Conservation (phyloP, 2,329 filamentous ascomycete species). For the Sclerotiophoma versabilis region DNA sequence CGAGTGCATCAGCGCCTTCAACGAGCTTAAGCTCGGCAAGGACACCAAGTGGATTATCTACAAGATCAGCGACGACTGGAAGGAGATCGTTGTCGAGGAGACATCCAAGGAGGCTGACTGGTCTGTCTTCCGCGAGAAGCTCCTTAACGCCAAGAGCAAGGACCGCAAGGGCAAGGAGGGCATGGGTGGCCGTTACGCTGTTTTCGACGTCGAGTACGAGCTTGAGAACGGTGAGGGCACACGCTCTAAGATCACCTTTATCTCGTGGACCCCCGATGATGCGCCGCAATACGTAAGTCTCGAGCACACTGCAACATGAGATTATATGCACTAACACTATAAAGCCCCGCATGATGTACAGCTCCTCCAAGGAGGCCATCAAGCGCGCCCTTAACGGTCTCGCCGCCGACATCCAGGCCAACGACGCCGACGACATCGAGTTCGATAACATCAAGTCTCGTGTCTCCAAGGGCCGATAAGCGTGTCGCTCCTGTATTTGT, state of each 20-base stretch:
- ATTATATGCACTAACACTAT: conserved; percentile 17
- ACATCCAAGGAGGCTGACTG: conserved; percentile 71
- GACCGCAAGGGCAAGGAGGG: conserved; percentile 65
- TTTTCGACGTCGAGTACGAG: conserved; percentile 84
- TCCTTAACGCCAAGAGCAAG: conserved; percentile 76
- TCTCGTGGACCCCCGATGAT: conserved; percentile 62
- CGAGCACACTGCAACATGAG: no score
- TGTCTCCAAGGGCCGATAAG: conserved; percentile 60
- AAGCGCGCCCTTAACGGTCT: conserved; percentile 80
- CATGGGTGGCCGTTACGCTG: conserved; percentile 77
- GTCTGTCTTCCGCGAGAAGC: conserved; percentile 77
- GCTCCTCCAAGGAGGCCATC: conserved; percentile 84
- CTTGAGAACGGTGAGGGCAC: conserved; percentile 75
- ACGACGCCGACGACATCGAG: conserved; percentile 83
- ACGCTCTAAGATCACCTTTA: conserved; percentile 62
- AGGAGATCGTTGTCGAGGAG: conserved; percentile 81
- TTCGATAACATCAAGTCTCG: conserved; percentile 70
- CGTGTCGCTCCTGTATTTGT: conserved; percentile 16
- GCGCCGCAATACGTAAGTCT: conserved; percentile 73
- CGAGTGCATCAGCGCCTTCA: conserved; percentile 74
- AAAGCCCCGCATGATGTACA: conserved; percentile 89
- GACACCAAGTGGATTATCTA: conserved; percentile 83
- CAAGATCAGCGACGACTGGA: conserved; percentile 85
- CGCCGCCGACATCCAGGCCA: conserved; percentile 80
- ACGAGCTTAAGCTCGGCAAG: conserved; percentile 84